Base-by-base conservation (phyloP, 306 rosid species). In the Sicyos baderoa region DNA sequence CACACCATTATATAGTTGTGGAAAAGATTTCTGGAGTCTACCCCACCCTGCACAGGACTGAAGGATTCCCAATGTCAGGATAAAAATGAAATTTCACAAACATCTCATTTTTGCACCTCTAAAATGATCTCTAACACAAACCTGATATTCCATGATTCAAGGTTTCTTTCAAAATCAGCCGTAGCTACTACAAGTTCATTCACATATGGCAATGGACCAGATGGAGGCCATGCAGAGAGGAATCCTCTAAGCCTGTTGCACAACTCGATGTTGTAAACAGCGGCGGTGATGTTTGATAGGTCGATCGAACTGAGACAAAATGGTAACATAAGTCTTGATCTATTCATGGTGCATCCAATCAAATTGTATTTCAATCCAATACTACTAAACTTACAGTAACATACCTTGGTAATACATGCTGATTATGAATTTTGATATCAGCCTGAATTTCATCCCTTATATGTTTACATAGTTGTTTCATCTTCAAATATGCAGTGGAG, bases 101-200 rank as follows among this genome's bases (percentile, higher is more conserved):
- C 2, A 1, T 23, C 70, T 11, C 27, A 7, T 32, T 29, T 55
- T 22, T 11, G 23, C 21, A 42, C 18, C 11, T 2, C 52, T 18
- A 42, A 4, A 18, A 63, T 63, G 52, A n/a, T 17, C 29, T 40
- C 40, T 25, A 25, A 70, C 83, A 64, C 82, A 64, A 70, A 93
- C 98, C 97, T 83, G 85, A 93, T 88, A 66, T 81, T 84, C 95
- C 97, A 89, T 60, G 82, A 86, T 68, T 86, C 96, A 52, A 93
- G 89, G 81, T 87, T 84, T 79, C 98, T 87, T 81, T 93, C 97
- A 80, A 93, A 93, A 72, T n/a, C n/a, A n/a, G n/a, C n/a, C n/a
- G n/a, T n/a, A n/a, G n/a, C n/a, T n/a, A n/a, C n/a, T n/a, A n/a
- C 72, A 80, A 93, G 94, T 65, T 93, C 97, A 80, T 88, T 89